Conservation (phyloP, 2,329 filamentous ascomycete genomes). For the Verticillium longisporum region DNA sequence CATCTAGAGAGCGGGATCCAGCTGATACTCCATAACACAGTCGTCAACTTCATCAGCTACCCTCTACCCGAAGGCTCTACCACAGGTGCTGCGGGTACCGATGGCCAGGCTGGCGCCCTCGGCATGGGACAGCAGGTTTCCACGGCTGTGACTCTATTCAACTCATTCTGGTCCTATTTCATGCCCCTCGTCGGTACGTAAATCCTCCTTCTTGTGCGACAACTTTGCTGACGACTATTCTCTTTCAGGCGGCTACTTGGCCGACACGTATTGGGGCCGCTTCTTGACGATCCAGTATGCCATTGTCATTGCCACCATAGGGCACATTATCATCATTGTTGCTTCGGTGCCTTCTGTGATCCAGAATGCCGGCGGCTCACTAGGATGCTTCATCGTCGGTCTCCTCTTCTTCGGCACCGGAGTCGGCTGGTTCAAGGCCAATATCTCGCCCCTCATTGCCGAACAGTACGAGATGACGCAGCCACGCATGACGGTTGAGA, state of each 20-base stretch:
- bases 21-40: conserved; percentile 18
- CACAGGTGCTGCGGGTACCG: conserved; percentile 34
- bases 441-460: conserved; percentile 61
- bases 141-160: conserved; percentile 9
- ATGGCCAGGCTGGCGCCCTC: conserved; percentile 9
- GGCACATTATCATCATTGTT: conserved; percentile 61
- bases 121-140: conserved; percentile 13
- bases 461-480: conserved; percentile 57
- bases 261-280: conserved; percentile 64
- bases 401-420: conserved; percentile 48
- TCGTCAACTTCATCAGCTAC: conserved; percentile 54
- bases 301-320: conserved; percentile 57
- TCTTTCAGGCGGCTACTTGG: conserved; percentile 39
- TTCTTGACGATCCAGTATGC: conserved; percentile 67
- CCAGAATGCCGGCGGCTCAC: conserved; percentile 27
- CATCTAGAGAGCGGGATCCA: too few relatives aligned
- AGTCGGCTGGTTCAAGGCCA: conserved; percentile 65
- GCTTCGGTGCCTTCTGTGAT: conserved; percentile 41
- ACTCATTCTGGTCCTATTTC: conserved; percentile 11
- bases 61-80: conserved; percentile 44
- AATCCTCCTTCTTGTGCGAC: too few relatives aligned
- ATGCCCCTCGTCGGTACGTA: conserved; percentile 18
- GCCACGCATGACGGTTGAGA: conserved; percentile 12
- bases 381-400: conserved; percentile 55
- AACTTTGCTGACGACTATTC: background rate